Evolutionary conservation across 1,284 basidiomycete genomes (phyloP).

Genomic region (Abortiporus biennis): DNA sequence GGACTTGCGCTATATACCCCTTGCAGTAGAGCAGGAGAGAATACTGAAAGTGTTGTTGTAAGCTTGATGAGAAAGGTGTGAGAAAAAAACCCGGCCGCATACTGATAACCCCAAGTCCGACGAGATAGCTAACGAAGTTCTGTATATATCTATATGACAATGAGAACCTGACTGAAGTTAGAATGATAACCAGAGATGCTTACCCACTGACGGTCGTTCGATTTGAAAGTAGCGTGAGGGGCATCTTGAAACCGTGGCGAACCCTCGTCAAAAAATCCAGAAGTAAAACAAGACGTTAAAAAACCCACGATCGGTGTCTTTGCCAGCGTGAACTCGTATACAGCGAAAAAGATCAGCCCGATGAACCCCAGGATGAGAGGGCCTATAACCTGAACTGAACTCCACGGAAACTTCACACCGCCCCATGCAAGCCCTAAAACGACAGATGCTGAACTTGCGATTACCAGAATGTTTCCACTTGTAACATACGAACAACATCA

Average conservation of each 20-base stretch:
- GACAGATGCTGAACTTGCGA: constrained; percentile 11
- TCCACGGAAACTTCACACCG: constrained; percentile 14
- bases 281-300: background rate
- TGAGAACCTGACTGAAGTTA: constrained; percentile 11
- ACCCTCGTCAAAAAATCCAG: background rate
- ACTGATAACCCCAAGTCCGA: no score
- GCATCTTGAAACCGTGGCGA: constrained; percentile 7
- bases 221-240: constrained; percentile 11
- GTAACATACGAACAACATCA: background rate
- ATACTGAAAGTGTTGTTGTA: no score
- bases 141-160: constrained; percentile 12
- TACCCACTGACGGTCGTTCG: constrained; percentile 11
- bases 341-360: constrained; percentile 11
- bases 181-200: constrained; percentile 8
- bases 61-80: no score
- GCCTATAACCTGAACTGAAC: constrained; percentile 13
- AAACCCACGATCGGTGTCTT: constrained; percentile 10
- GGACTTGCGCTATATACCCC: no score
- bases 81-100: no score
- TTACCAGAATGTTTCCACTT: constrained; percentile 14
- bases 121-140: no score
- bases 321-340: constrained; percentile 12
- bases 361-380: constrained; percentile 13
- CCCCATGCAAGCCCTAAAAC: constrained; percentile 13
- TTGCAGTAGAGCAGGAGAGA: no score